Conservation (phyloP, 2,329 filamentous ascomycete genomes). For the Aspergillus hortae region DNA sequence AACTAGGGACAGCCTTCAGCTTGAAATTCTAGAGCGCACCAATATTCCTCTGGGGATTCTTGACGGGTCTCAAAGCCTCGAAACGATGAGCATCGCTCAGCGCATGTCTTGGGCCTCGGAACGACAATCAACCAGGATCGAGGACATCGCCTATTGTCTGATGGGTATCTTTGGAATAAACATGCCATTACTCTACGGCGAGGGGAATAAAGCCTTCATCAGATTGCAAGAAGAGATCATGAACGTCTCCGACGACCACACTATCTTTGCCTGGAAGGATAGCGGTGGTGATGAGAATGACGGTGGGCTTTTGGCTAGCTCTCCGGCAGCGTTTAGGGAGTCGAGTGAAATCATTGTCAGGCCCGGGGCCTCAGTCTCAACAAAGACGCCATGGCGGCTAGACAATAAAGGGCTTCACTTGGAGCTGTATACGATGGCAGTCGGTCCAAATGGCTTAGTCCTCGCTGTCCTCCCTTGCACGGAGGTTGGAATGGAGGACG, state of each 20-base stretch:
- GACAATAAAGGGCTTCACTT: background rate
- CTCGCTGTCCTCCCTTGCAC: background rate
- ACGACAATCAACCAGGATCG: background rate
- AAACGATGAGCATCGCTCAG: background rate
- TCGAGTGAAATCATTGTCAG: background rate
- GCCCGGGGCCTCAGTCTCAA: background rate
- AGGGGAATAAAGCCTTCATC: background rate
- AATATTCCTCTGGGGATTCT: background rate
- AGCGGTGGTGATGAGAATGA: background rate
- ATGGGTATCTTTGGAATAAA: background rate
- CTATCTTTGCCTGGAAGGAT: background rate
- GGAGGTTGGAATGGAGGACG: background rate
- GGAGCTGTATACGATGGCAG: background rate
- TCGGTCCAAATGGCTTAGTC: background rate
- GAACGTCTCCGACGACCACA: background rate
- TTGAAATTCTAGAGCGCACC: background rate
- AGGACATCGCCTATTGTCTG: background rate
- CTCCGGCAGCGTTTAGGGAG: background rate
- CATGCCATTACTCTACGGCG: conserved; percentile 1
- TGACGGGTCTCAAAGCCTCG: background rate
- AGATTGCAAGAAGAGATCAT: conserved; percentile 1
- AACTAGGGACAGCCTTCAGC: background rate
- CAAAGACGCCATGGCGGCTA: background rate
- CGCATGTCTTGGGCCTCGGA: conserved; percentile 2
- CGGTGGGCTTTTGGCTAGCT: background rate